Base-by-base conservation (phyloP, 352 stramenopile genomes). In the Phytophthora sp. region DNA sequence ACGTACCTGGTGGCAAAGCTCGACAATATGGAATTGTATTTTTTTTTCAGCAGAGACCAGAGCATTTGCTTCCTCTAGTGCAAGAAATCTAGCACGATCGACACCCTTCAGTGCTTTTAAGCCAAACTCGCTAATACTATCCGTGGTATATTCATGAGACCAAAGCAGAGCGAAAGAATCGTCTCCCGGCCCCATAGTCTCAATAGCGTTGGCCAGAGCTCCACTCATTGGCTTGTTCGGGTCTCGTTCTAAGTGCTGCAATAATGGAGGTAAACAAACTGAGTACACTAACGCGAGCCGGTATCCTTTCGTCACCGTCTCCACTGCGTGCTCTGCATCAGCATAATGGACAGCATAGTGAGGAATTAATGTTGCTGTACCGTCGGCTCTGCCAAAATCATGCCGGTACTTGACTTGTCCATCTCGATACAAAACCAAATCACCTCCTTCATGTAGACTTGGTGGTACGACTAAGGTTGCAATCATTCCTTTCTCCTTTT, bases 401-500 rank as follows among this genome's bases (percentile, higher is more conserved):
- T 45, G 21, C 2, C 35, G 21, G 5, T 53, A 17, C 46, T 53
- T 37, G 18, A 58, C n/a, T 7, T 48, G n/a, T 3, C 30, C 21
- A 11, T 51, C 31, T 6, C 21, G 31, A 26, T 55, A 63, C 17
- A 74, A 48, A 9, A 62, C 12, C 45, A 62, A 31, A 32, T 64
- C 55, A 3, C 55, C 55, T 41, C 55, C 58, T 48, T 62, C 13
- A 21, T 52, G 63, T 27, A 39, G 11, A 23, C 34, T 53, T 2
- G 76, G 69, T 1, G 79, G 50, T 26, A 85, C 26, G 31, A 82
- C 50, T 2, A 85, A 52, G 11, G 73, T 81, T 1, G 66, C 70
- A 41, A 81, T 77, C 76, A 79, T 81, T 23, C 70, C 70, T 10
- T 53, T 56, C 46, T 83, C 52, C 35, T 83, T 82, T 60, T 85